These are phyloP conservation scores for Boletus rufocinnamomeus DNA, from an alignment of 768 basidiomycete species.

Conservation along the genomic window DNA sequence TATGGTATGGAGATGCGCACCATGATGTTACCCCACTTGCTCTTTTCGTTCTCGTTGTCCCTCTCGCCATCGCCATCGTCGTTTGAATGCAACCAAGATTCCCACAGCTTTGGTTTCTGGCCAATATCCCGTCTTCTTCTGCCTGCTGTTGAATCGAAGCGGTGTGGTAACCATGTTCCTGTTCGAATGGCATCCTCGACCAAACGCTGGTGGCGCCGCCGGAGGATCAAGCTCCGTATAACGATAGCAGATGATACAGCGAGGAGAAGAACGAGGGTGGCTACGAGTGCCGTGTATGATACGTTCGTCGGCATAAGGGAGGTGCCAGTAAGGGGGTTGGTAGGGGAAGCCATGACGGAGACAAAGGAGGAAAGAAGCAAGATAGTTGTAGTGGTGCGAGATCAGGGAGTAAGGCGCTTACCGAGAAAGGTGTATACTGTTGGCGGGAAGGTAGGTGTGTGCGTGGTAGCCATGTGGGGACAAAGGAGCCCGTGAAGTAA, in stretches of 20 bases:
- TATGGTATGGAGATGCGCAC: conserved; percentile 15
- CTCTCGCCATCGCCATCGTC: conserved; percentile 12
- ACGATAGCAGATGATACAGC: conserved; percentile 69
- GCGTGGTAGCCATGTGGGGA: conserved; percentile 4
- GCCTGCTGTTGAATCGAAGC: conserved; percentile 13
- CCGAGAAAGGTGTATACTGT: conserved; percentile 38
- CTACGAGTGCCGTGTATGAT: conserved; percentile 50
- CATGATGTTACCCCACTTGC: conserved; percentile 32
- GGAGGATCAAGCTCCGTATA: conserved; percentile 61
- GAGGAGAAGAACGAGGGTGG: conserved; percentile 68
- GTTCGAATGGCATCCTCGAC: conserved; percentile 66
- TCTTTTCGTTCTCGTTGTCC: conserved; percentile 19
- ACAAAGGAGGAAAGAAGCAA: neutral
- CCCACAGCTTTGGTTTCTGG: conserved; percentile 35
- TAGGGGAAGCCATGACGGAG: conserved; percentile 21
- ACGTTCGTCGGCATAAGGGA: conserved; percentile 5
- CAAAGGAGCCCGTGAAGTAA: neutral
- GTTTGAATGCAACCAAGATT: conserved; percentile 23
- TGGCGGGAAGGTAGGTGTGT: neutral
- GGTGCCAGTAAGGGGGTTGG: conserved; percentile 4
- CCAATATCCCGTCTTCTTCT: conserved; percentile 32
- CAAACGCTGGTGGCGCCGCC: conserved; percentile 57
- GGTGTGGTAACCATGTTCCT: conserved; percentile 56
- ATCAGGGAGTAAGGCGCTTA: conserved; percentile 13
- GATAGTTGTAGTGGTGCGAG: neutral